Conservation (phyloP, 331 rosid species). For the Rosa hybrid region DNA sequence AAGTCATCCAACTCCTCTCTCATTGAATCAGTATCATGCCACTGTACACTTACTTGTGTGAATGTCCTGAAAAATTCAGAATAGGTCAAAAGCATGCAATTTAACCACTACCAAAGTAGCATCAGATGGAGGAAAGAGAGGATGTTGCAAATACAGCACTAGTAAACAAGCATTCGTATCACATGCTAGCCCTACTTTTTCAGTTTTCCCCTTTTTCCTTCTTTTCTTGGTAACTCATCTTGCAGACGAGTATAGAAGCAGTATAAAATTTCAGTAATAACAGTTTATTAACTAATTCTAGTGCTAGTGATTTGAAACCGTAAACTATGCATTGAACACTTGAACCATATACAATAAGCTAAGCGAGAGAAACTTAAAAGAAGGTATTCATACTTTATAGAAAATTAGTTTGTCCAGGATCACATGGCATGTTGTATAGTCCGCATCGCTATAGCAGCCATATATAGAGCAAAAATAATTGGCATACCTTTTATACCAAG, state of each 20-base stretch:
- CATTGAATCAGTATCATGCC: conserved; percentile 99
- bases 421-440: neutral
- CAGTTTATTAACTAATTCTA: neutral
- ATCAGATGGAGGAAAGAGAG: neutral
- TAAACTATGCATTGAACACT: neutral
- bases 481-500: conserved; percentile 95
- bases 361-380: neutral
- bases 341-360: neutral
- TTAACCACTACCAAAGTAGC: neutral
- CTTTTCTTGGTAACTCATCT: neutral
- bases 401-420: neutral
- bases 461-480: neutral
- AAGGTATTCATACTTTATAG: neutral
- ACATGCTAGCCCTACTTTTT: neutral
- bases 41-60: conserved; percentile 97
- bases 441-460: neutral
- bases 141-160: neutral
- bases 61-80: conserved; percentile 67
- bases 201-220: neutral
- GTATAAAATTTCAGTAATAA: neutral
- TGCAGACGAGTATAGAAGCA: neutral
- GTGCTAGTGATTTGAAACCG: neutral
- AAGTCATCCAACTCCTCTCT: conserved; percentile 97
- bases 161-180: neutral
- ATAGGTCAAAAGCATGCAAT: neutral